Conservation (phyloP, 1,284 basidiomycete genomes). For the Apiotrichum sp. region DNA sequence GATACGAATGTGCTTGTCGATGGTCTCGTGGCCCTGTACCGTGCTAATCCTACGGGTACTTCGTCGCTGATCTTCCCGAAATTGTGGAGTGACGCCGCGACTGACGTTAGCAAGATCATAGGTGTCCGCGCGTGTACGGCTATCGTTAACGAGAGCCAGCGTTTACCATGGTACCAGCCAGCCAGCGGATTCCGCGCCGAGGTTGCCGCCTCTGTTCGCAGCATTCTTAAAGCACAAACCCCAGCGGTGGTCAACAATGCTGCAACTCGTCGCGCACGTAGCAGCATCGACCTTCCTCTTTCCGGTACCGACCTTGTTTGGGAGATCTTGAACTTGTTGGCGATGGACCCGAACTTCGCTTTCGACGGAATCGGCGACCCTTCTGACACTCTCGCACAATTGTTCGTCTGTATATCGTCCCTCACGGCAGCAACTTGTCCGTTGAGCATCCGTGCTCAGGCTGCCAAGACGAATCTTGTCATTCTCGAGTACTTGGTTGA, state of each 20-base stretch:
- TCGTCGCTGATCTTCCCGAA: conserved; percentile 59
- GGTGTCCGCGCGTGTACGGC: conserved; percentile 64
- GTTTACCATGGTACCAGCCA: conserved; percentile 32
- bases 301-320: conserved; percentile 22
- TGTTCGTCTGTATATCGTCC: conserved; percentile 23
- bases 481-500: conserved; percentile 20
- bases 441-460: conserved; percentile 22
- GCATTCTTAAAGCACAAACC: conserved; percentile 25
- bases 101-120: conserved; percentile 71
- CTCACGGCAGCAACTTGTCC: conserved; percentile 26
- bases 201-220: conserved; percentile 22
- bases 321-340: conserved; percentile 30
- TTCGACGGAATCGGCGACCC: conserved; percentile 17
- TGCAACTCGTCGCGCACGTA: conserved; percentile 8
- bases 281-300: conserved; percentile 16
- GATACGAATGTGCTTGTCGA: conserved; percentile 75
- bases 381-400: conserved; percentile 18
- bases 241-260: conserved; percentile 5
- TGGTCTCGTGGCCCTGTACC: conserved; percentile 63
- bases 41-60: conserved; percentile 61
- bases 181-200: conserved; percentile 18
- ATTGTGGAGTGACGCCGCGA: conserved; percentile 66
- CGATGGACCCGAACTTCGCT: conserved; percentile 29
- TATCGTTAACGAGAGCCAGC: conserved; percentile 42
- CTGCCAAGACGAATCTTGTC: conserved; percentile 21